phyloP scores from a whole-genome alignment of 2,329 filamentous ascomycete species.

The Salinomyces thailandicus region DNA sequence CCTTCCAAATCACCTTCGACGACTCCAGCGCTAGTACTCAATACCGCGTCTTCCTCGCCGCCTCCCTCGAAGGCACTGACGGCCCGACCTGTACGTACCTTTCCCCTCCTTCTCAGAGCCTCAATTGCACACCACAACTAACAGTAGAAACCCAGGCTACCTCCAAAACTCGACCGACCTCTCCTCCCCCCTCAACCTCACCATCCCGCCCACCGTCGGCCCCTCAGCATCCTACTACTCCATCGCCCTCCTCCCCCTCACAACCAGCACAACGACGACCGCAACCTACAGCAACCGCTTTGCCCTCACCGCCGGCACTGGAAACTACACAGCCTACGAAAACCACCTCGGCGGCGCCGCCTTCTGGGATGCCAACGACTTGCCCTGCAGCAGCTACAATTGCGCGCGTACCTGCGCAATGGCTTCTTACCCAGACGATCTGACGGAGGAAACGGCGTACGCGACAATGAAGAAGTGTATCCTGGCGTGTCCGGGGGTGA shows the following conservation, averaged over 20 bases:
- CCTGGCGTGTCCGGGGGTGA: constrained; percentile 20
- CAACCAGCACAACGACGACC: constrained; percentile 12
- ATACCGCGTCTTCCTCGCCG: constrained; percentile 27
- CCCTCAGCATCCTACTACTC: constrained; percentile 23
- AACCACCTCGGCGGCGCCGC: constrained; percentile 18
- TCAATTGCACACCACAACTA: neutral
- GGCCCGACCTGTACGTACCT: constrained; percentile 22
- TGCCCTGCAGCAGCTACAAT: constrained; percentile 20
- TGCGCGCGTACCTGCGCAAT: constrained; percentile 24
- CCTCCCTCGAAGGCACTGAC: constrained; percentile 22
- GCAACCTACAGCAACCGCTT: constrained; percentile 20
- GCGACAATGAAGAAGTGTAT: constrained; percentile 22
- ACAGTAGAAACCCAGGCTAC: constrained; percentile 18
- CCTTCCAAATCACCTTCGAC: constrained; percentile 26
- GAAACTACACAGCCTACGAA: constrained; percentile 22
- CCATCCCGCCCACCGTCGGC: constrained; percentile 24
- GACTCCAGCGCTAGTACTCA: constrained; percentile 16
- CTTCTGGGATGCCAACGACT: constrained; percentile 21
- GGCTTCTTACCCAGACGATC: constrained; percentile 18
- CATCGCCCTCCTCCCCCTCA: constrained; percentile 21
- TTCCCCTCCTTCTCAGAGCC: neutral
- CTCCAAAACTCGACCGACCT: constrained; percentile 25
- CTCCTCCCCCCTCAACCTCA: constrained; percentile 19
- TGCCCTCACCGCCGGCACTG: constrained; percentile 19
- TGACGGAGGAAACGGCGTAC: constrained; percentile 16